Evolutionary conservation across 306 rosid genomes (phyloP).

Genomic region (Cicer yamashitae): DNA sequence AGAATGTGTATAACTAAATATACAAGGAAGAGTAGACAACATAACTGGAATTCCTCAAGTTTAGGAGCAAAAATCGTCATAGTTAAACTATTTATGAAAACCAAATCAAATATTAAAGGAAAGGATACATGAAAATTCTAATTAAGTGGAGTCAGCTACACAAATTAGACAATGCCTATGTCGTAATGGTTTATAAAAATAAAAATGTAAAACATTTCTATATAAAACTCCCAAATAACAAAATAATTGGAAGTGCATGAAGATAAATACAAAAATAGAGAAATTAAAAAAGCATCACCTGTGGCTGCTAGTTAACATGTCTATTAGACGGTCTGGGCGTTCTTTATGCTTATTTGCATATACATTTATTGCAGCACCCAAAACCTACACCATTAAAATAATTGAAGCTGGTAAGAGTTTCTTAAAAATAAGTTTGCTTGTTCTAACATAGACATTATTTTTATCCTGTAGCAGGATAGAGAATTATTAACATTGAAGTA

Average conservation of each 20-base stretch:
- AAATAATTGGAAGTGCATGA: constrained; percentile 19
- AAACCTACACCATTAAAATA: constrained; percentile 64
- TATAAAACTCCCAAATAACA: constrained; percentile 3
- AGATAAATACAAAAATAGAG: constrained; percentile 15
- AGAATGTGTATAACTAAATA: not conserved
- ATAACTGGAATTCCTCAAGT: not conserved
- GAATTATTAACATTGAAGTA: constrained; percentile 8
- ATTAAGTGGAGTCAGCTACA: not conserved
- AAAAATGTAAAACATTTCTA: not conserved
- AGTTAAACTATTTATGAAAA: constrained; percentile 12
- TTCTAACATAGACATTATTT: not conserved
- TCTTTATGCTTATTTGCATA: constrained; percentile 99
- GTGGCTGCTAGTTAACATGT: constrained; percentile 98
- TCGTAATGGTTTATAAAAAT: not conserved
- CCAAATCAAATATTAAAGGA: not conserved
- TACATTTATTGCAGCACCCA: constrained; percentile 97
- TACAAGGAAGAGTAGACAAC: not conserved
- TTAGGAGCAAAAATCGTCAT: constrained; percentile 9
- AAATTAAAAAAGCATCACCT: constrained; percentile 55
- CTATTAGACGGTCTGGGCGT: constrained; percentile 97
- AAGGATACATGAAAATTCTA: not conserved
- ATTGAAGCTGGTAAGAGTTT: constrained; percentile 36
- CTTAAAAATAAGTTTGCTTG: constrained; percentile 26
- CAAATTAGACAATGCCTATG: not conserved
- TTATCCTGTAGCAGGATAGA: constrained; percentile 24